These are phyloP conservation scores for Grammothele lineata DNA, from an alignment of 768 basidiomycete species.

Conservation along the genomic window DNA sequence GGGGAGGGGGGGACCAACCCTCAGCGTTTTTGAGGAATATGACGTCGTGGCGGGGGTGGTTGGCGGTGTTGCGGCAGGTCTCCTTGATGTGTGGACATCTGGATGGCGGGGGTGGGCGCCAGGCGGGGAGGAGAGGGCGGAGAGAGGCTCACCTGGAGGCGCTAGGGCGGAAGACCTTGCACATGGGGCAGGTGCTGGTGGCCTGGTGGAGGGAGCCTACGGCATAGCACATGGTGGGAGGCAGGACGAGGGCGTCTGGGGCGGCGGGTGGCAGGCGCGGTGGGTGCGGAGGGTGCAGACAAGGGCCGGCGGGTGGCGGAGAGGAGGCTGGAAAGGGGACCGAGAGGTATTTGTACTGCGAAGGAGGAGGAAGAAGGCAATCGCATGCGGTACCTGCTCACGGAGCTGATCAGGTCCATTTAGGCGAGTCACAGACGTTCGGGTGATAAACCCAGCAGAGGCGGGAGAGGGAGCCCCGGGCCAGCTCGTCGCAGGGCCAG, in stretches of 20 bases:
- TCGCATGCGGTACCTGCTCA: conserved; percentile 36
- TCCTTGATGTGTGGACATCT: conserved; percentile 79
- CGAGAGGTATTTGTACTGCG: conserved; percentile 37
- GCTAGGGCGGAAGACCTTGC: conserved; percentile 71
- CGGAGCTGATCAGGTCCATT: conserved; percentile 37
- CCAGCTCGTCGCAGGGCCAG: conserved; percentile 18
- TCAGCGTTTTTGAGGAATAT: conserved; percentile 85
- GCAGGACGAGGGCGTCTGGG: conserved; percentile 12
- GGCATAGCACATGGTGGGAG: conserved; percentile 63
- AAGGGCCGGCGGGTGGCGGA: conserved; percentile 24
- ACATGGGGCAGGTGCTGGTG: conserved; percentile 73
- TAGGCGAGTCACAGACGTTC: conserved; percentile 25
- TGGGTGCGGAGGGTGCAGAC: conserved; percentile 17
- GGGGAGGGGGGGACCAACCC: conserved; percentile 43
- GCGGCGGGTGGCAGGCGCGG: conserved; percentile 19
- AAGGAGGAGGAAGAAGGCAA: conserved; percentile 32
- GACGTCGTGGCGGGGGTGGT: conserved; percentile 75
- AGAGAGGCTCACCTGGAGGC: conserved; percentile 43
- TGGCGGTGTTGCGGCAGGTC: conserved; percentile 67
- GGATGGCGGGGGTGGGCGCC: conserved; percentile 22
- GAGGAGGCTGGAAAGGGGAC: conserved; percentile 27
- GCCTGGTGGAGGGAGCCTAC: conserved; percentile 67
- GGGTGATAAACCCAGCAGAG: conserved; percentile 20
- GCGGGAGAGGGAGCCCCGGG: conserved; percentile 13
- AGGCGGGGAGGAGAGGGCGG: conserved; percentile 10